phyloP scores from a whole-genome alignment of 371 early-diverging fungal species.

The Chytridiales sp. region DNA sequence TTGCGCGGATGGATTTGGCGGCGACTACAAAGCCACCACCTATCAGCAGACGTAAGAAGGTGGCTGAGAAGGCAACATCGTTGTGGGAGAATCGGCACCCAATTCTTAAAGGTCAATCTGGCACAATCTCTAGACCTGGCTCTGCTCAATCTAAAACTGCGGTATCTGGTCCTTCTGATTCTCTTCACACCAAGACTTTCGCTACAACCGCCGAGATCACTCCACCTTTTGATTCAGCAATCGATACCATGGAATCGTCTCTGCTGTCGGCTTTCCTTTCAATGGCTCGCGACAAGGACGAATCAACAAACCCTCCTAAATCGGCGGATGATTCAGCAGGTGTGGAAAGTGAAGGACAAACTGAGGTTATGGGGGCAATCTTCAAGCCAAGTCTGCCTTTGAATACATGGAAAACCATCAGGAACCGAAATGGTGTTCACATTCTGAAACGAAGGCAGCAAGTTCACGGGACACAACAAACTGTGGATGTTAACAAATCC shows the following conservation, averaged over 20 bases:
- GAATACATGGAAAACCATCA: slow-evolving; percentile 46
- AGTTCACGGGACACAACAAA: slow-evolving; percentile 13
- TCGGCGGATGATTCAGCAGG: background rate
- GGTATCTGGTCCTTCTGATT: too few species aligned
- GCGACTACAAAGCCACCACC: slow-evolving; percentile 4
- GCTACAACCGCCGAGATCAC: slow-evolving; percentile 1
- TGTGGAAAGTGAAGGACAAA: background rate
- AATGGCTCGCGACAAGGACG: slow-evolving; percentile 20
- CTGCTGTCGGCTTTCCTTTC: slow-evolving; percentile 18
- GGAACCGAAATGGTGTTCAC: slow-evolving; percentile 32
- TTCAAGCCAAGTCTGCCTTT: too few species aligned
- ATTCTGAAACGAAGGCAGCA: slow-evolving; percentile 38
- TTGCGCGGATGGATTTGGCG: slow-evolving; percentile 26
- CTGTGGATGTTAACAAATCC: slow-evolving; percentile 17
- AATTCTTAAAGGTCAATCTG: too few species aligned
- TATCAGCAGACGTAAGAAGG: background rate
- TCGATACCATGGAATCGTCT: slow-evolving; percentile 19
- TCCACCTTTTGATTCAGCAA: too few species aligned
- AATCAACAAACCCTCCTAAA: background rate
- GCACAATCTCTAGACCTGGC: too few species aligned
- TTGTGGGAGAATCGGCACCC: slow-evolving; percentile 34
- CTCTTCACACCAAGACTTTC: slow-evolving; percentile 4
- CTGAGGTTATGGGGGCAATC: slow-evolving; percentile 2
- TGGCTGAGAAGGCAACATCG: slow-evolving; percentile 12
- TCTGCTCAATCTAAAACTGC: too few species aligned